Evolutionary conservation across 768 basidiomycete species (phyloP), one percentile per base, ranked within the genome.

Genomic region (Termitomyces sp.): DNA sequence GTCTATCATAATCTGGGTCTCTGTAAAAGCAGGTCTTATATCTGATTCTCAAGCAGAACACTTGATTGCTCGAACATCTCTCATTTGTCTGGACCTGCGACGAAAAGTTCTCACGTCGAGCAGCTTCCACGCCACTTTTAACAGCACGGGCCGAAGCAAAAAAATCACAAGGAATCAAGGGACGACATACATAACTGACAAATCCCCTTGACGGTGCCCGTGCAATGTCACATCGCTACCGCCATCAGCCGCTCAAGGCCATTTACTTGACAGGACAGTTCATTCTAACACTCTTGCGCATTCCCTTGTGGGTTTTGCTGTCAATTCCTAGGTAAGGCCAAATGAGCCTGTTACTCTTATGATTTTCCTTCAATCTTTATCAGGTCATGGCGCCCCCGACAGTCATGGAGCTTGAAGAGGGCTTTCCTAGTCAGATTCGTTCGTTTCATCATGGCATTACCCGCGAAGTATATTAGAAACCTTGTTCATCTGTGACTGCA

Each of bases 181-280:
- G 15, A 16, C 6, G 24, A 37, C 33, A 15, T 34, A 48, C 27
- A 33, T 33, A 33, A 33, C 8, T 33, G 33, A 50, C 2, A 3
- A n/a, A 53, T 18, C 18, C 18, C 13, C 20, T 16, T 39, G 24
- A 27, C 9, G 36, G 37, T 53, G 37, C 45, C 13, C 13, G 27
- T 37, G 4, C 24, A 45, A 76, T 75, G 75, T 44, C 63, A 36
- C 69, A 65, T 57, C 62, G 66, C 54, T 74, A 74, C 59, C 70
- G 73, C 22, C 61, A 73, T 48, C 84, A 84, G 61, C 82, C 84
- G 9, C 65, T 80, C 68, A 84, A 81, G 64, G 71, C 68, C 9
- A 56, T 83, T 36, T 84, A 81, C 67, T 63, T 83, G 30, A 65
- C 70, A 6, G 81, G 80, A 63, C 73, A 77, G 50, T 48, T 79